phyloP scores from a whole-genome alignment of 2,329 filamentous ascomycete genomes.

The Pyrenophora tritici-repentis region DNA sequence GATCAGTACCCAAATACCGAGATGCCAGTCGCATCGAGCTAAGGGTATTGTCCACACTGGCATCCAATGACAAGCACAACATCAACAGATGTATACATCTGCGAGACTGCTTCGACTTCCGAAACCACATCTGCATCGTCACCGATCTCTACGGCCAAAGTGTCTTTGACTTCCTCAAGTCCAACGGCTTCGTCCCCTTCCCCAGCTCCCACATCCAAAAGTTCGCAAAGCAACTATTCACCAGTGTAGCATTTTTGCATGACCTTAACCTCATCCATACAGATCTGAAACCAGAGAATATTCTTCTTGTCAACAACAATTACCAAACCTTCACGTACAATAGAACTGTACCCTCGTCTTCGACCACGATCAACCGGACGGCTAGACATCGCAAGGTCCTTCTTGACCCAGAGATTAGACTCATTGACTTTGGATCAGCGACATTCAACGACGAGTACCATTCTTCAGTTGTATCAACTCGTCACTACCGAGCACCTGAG shows the following conservation, averaged over 20 bases:
- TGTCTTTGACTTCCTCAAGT: slow-evolving; percentile 97
- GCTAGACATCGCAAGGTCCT: slow-evolving; percentile 67
- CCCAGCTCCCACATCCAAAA: slow-evolving; percentile 98
- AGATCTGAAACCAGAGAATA: slow-evolving; percentile 71
- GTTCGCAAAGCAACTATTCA: slow-evolving; percentile 93
- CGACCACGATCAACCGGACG: slow-evolving; percentile 60
- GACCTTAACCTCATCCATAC: slow-evolving; percentile 98
- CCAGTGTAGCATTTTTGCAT: slow-evolving; percentile 97
- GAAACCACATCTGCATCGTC: slow-evolving; percentile 91
- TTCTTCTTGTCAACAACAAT: slow-evolving; percentile 66
- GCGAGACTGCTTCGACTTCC: slow-evolving; percentile 94
- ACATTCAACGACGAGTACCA: slow-evolving; percentile 73
- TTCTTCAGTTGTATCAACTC: slow-evolving; percentile 68
- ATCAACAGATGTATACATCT: slow-evolving; percentile 96
- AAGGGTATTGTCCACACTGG: slow-evolving; percentile 86
- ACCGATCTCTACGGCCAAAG: slow-evolving; percentile 84
- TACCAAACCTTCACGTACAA: slow-evolving; percentile 74
- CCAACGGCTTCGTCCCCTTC: slow-evolving; percentile 93
- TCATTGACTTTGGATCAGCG: slow-evolving; percentile 71
- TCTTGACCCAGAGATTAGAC: slow-evolving; percentile 67
- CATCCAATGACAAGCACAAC: slow-evolving; percentile 88
- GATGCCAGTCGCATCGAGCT: slow-evolving; percentile 95
- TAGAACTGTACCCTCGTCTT: slow-evolving; percentile 68
- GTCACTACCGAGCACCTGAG: slow-evolving; percentile 69
- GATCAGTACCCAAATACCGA: slow-evolving; percentile 96